A percentile compares a stretch with the other conserved stretches of the same genome.
These are phyloP conservation scores for Xylaria palmicola DNA, from an alignment of 495 filamentous ascomycete species.

Conservation along the genomic window DNA sequence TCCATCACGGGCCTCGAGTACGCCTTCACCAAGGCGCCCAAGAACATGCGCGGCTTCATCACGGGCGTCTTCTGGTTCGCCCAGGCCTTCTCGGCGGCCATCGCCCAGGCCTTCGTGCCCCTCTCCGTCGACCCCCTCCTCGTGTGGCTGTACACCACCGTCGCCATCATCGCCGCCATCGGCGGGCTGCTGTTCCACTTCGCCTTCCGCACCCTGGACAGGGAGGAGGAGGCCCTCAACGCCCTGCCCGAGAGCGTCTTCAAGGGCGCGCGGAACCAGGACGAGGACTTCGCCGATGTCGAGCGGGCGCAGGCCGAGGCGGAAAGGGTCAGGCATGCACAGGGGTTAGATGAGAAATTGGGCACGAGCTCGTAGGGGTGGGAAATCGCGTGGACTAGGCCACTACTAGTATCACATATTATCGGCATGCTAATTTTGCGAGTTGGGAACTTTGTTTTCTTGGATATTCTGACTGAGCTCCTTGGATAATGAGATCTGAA, in stretches of 20 bases:
- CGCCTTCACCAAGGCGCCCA: conserved; percentile 76
- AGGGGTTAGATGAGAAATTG: conserved; percentile 25
- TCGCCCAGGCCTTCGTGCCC: conserved; percentile 66
- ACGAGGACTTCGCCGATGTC: conserved; percentile 23
- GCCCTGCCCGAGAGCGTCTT: conserved; percentile 47
- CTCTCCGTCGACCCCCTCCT: conserved; percentile 67
- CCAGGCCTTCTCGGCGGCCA: conserved; percentile 65
- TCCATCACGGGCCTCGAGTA: conserved; percentile 60
- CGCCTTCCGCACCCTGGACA: conserved; percentile 57
- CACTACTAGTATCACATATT: too few relatives aligned
- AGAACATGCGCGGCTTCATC: conserved; percentile 73
- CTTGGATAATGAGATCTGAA: too few relatives aligned
- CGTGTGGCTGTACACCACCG: conserved; percentile 61
- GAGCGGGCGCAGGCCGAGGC: conserved; percentile 26
- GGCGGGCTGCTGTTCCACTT: conserved; percentile 64
- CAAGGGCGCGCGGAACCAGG: conserved; percentile 27
- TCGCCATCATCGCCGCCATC: conserved; percentile 61
- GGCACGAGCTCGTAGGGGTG: not conserved
- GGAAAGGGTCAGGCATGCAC: conserved; percentile 28
- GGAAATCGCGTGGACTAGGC: not conserved
- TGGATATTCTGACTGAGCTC: too few relatives aligned
- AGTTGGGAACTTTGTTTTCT: too few relatives aligned
- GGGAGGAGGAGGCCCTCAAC: conserved; percentile 66
- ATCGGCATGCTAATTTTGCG: too few relatives aligned
- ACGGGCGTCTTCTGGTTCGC: conserved; percentile 67